phyloP scores from a whole-genome alignment of 202 grass and related monocot genomes.

The Eragrostis tef region DNA sequence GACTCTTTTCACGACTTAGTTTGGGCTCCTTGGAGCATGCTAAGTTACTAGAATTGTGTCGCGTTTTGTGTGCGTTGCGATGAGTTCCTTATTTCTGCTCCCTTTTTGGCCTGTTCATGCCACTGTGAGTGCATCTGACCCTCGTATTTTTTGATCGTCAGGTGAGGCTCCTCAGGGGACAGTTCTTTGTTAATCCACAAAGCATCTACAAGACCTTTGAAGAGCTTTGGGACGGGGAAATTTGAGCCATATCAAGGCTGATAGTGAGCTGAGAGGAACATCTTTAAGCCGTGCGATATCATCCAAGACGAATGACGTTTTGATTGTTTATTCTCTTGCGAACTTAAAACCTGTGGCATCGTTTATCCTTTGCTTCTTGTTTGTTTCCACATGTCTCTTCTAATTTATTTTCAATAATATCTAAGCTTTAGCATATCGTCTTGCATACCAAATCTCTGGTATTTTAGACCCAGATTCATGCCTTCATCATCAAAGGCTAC shows the following conservation, averaged over 20 bases:
- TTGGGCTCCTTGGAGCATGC: too few relatives aligned
- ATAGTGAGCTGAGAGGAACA: neutral
- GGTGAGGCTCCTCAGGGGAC: conserved; percentile 58
- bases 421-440: neutral
- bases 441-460: neutral
- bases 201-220: conserved; percentile 78
- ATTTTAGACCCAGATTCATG: too few relatives aligned
- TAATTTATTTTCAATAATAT: neutral
- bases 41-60: too few relatives aligned
- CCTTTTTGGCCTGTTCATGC: neutral
- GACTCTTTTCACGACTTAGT: too few relatives aligned
- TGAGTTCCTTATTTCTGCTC: neutral
- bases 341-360: neutral
- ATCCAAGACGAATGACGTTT: neutral
- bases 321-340: neutral
- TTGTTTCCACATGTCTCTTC: neutral
- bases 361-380: neutral
- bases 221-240: conserved; percentile 77
- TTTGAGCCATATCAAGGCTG: conserved; percentile 24
- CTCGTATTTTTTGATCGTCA: conserved; percentile 44
- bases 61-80: neutral
- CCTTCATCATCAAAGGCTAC: too few relatives aligned
- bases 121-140: neutral
- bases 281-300: neutral
- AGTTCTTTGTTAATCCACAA: conserved; percentile 56